A percentile compares a stretch with the other conserved stretches of the same genome.
phyloP scores from a whole-genome alignment of 2,329 filamentous ascomycete genomes.

The Dothideomycetes sp. region DNA sequence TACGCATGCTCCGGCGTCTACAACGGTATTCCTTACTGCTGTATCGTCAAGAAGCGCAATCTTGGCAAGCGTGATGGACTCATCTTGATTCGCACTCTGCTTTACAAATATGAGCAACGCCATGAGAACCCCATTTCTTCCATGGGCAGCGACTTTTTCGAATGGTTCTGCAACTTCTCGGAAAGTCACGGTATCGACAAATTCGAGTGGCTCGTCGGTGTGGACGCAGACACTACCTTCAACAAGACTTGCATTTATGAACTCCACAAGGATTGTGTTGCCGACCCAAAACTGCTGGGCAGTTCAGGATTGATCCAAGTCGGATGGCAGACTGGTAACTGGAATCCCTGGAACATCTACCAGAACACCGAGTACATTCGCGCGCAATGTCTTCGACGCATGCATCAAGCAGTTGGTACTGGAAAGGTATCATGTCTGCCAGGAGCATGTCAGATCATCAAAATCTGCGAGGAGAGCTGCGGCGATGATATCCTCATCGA shows the following conservation, averaged over 20 bases:
- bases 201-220: conserved; percentile 10
- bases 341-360: no score
- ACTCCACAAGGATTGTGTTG: no score
- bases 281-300: no score
- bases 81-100: conserved; percentile 37
- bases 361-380: no score
- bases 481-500: conserved; percentile 23
- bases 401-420: conserved; percentile 39
- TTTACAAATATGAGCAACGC: conserved; percentile 37
- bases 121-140: conserved; percentile 15
- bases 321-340: no score
- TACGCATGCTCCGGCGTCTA: conserved; percentile 35
- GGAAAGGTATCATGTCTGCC: conserved; percentile 41
- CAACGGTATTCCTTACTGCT: conserved; percentile 35
- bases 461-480: conserved; percentile 35
- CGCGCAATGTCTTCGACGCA: conserved; percentile 36
- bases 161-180: not conserved
- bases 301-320: no score
- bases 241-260: conserved; percentile 34
- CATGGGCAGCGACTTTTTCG: conserved; percentile 5
- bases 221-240: conserved; percentile 34
- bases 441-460: conserved; percentile 40
- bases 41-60: conserved; percentile 39
- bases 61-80: conserved; percentile 41
- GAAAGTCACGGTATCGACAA: not conserved